A percentile compares a stretch with the other conserved stretches of the same genome.
phyloP scores from a whole-genome alignment of 177 flowering plant genomes.

The Vitis hybrid region DNA sequence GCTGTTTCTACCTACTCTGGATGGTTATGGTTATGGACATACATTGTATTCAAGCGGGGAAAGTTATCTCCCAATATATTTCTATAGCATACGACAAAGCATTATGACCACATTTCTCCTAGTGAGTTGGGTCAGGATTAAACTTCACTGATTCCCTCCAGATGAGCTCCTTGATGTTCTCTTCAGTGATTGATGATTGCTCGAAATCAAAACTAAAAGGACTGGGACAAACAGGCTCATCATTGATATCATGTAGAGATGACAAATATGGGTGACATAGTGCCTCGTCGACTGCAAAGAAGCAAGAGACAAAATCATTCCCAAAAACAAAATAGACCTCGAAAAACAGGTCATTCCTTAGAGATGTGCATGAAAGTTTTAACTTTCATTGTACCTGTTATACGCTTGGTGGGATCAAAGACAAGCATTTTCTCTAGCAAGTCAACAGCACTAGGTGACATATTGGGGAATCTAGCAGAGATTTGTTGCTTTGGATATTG shows the following conservation, averaged over 20 bases:
- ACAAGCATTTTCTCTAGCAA: conserved; percentile 63
- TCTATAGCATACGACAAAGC: conserved; percentile 10
- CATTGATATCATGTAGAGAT: conserved; percentile 55
- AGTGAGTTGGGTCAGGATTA: conserved; percentile 44
- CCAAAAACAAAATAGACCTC: neutral
- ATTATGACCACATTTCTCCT: conserved; percentile 9
- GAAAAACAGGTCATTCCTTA: neutral
- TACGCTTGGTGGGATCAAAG: conserved; percentile 61
- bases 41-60: conserved; percentile 1
- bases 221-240: conserved; percentile 53
- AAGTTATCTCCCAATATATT: conserved; percentile 2
- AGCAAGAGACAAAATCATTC: neutral
- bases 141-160: conserved; percentile 58
- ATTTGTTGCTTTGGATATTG: conserved; percentile 48
- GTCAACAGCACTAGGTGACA: conserved; percentile 45
- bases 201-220: conserved; percentile 61
- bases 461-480: conserved; percentile 45
- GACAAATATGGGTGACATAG: conserved; percentile 55
- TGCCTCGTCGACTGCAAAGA: conserved; percentile 59
- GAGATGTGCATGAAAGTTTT: neutral
- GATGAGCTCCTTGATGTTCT: conserved; percentile 57
- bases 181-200: conserved; percentile 53
- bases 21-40: neutral
- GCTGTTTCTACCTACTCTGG: conserved; percentile 6
- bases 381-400: conserved; percentile 37